These are phyloP conservation scores for Pontederia crassipes DNA, from an alignment of 176 grass and related monocot species.

Conservation along the genomic window DNA sequence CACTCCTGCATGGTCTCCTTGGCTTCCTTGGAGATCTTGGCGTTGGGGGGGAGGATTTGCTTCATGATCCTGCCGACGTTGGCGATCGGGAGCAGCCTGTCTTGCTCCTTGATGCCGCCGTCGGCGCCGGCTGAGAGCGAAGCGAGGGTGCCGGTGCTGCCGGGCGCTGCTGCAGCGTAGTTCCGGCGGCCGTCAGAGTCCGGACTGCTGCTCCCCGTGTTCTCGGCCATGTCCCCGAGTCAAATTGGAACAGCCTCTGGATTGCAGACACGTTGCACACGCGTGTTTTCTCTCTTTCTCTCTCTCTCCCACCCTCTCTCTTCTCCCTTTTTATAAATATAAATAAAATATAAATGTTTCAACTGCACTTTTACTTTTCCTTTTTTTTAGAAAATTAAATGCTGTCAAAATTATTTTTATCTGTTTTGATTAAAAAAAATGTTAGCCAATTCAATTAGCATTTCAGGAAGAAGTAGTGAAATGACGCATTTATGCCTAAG, in stretches of 20 bases:
- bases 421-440: too few relatives aligned
- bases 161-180: neutral
- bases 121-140: neutral
- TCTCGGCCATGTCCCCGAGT: constrained; percentile 1
- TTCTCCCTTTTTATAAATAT: too few relatives aligned
- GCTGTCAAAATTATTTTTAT: too few relatives aligned
- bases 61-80: constrained; percentile 21
- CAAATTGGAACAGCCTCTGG: neutral
- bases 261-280: too few relatives aligned
- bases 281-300: too few relatives aligned
- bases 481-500: too few relatives aligned
- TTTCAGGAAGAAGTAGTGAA: too few relatives aligned
- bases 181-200: neutral
- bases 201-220: neutral
- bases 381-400: too few relatives aligned
- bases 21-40: constrained; percentile 68
- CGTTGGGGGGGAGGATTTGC: constrained; percentile 31
- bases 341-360: too few relatives aligned
- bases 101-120: constrained; percentile 5
- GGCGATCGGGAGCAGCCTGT: constrained; percentile 12
- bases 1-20: constrained; percentile 76
- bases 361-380: too few relatives aligned
- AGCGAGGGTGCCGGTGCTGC: neutral
- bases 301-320: too few relatives aligned
- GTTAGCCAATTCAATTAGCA: too few relatives aligned